Conservation (phyloP, 164 flowering plant genomes). For the Chimonanthus praecox region DNA sequence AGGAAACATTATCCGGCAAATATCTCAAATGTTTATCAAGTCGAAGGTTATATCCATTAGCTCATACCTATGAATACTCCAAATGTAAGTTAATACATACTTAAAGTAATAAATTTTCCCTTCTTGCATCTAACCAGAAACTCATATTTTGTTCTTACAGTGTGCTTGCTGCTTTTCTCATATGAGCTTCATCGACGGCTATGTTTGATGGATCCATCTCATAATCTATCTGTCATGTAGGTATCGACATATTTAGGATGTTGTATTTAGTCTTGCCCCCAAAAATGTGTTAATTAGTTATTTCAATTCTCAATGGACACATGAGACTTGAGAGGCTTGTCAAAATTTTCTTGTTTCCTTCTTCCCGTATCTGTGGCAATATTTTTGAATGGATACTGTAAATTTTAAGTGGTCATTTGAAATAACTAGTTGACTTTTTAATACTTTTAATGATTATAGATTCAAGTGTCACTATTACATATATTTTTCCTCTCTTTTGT, state of each 20-base stretch:
- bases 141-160: conserved; percentile 30
- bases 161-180: conserved; percentile 65
- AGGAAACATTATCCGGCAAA: conserved; percentile 49
- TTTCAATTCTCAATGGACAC: too few species aligned
- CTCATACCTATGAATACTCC: conserved; percentile 66
- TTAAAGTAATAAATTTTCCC: neutral
- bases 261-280: neutral
- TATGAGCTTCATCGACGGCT: conserved; percentile 74
- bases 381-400: neutral
- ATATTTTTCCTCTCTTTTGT: neutral
- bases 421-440: too few species aligned
- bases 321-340: neutral
- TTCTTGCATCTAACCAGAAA: conserved; percentile 10
- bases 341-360: too few species aligned
- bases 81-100: conserved; percentile 50
- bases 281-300: too few species aligned
- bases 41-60: conserved; percentile 49
- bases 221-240: conserved; percentile 62
- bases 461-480: neutral
- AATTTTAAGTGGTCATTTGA: too few species aligned
- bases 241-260: conserved; percentile 16
- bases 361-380: neutral
- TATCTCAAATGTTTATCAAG: conserved; percentile 13
- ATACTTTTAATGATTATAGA: neutral
- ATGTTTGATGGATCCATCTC: conserved; percentile 33